Percentiles rank a stretch among this genome's conserved stretches.
phyloP scores from a whole-genome alignment of 192 early-diverging fungal species.

The Coemansia reversa region DNA sequence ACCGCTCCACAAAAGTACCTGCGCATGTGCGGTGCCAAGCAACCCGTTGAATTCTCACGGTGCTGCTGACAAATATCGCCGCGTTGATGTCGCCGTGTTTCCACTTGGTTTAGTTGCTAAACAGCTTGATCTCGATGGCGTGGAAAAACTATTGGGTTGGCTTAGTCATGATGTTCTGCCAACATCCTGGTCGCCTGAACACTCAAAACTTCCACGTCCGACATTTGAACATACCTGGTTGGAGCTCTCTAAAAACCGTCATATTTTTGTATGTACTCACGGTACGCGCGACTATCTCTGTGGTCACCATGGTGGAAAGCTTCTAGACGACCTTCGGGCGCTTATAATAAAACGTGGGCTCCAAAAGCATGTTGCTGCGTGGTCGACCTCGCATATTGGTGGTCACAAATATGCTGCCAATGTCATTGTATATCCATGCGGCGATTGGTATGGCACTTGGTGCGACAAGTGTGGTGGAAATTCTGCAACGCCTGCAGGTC shows the following conservation, averaged over 20 bases:
- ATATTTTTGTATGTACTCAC: constrained; percentile 55
- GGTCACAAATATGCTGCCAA: constrained; percentile 56
- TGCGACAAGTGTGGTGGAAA: constrained; percentile 31
- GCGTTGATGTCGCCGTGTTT: constrained; percentile 46
- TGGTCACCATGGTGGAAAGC: constrained; percentile 32
- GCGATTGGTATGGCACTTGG: constrained; percentile 56
- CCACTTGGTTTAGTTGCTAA: constrained; percentile 38
- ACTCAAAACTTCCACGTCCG: constrained; percentile 16
- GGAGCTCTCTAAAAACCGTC: constrained; percentile 39
- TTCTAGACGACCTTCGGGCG: constrained; percentile 27
- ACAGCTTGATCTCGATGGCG: constrained; percentile 37
- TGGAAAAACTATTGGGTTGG: constrained; percentile 27
- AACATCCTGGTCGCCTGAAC: constrained; percentile 26
- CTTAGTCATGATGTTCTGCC: constrained; percentile 31
- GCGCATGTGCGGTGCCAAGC: constrained; percentile 7
- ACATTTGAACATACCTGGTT: constrained; percentile 47
- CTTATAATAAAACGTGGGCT: constrained; percentile 25
- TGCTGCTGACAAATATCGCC: constrained; percentile 12
- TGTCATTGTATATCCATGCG: constrained; percentile 50
- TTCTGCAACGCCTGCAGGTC: neutral
- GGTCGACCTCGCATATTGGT: constrained; percentile 53
- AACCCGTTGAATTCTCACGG: neutral
- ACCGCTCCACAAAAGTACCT: constrained; percentile 10
- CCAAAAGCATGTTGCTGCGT: constrained; percentile 30
- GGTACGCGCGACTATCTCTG: constrained; percentile 45